Conservation (phyloP, 2,329 filamentous ascomycete genomes). For the Venturia oleaginea region DNA sequence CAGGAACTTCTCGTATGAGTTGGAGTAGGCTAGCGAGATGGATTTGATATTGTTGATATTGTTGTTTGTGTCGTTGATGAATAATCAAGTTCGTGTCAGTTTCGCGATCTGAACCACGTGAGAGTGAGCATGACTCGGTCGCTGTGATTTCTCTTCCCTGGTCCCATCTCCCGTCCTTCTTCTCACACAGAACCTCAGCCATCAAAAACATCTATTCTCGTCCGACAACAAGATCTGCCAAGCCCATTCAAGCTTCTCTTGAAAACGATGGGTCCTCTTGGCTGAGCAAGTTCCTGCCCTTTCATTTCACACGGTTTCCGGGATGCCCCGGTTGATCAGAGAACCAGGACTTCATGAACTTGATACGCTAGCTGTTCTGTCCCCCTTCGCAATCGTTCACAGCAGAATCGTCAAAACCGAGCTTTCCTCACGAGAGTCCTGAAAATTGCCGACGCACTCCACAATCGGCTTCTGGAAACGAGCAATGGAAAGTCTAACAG, state of each 20-base stretch:
- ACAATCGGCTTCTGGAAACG: not conserved
- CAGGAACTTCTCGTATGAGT: conserved; percentile 7
- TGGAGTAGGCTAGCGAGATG: not conserved
- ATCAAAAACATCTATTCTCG: too few relatives aligned
- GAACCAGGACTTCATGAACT: not conserved
- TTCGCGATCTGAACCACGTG: not conserved
- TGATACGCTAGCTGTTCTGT: not conserved
- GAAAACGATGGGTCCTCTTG: not conserved
- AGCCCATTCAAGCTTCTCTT: too few relatives aligned
- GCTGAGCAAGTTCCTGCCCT: not conserved
- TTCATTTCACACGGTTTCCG: not conserved
- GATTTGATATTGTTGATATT: not conserved
- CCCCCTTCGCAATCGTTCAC: not conserved
- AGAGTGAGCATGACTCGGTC: not conserved
- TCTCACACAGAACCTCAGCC: too few relatives aligned
- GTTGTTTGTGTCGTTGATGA: not conserved
- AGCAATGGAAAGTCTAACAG: not conserved
- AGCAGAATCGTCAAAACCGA: too few relatives aligned
- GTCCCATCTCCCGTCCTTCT: not conserved
- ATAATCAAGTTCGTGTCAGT: not conserved
- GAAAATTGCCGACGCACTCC: not conserved
- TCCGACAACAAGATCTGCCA: too few relatives aligned
- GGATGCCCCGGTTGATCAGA: not conserved
- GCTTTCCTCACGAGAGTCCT: too few relatives aligned
- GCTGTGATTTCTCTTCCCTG: too few relatives aligned